Evolutionary conservation across 2,329 filamentous ascomycete genomes (phyloP), one percentile per base, ranked within the genome.

Genomic region (Aspergillus neotritici): DNA sequence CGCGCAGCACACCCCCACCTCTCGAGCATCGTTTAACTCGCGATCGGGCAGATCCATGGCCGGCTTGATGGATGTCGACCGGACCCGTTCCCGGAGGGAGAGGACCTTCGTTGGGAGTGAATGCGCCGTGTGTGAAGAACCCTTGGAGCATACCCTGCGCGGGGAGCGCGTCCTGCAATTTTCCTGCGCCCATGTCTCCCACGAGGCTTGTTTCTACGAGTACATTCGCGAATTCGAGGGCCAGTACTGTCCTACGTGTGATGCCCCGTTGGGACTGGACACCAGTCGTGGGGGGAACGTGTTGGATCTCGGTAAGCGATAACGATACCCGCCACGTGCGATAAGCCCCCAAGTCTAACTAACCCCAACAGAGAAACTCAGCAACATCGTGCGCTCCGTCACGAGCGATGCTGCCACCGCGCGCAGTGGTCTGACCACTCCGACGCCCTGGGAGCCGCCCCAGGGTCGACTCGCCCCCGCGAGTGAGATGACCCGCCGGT

Each of bases 121-220:
- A 71, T 98, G 93, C 69, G 87, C 90, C 39, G 90, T 96, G 12
- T 98, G 93, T 64, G 93, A 98, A 65, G 93, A 98, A 70, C 90
- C 90, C 3, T 72, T 98, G 49, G 93, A 97, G 68, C 91, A 97
- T 66, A 98, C 89, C 3, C 76, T 98, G 36, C 86, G 87, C 39
- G 93, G 93, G 47, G 93, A 98, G 71, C 83, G 89, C 54, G 89
- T 98, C 49, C 74, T 98, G 41, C 93, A 97, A 64, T 93, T 98
- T 60, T 94, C 90, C 5, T 98, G 93, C 68, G 80, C 84, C n/a
- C 93, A 98, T 68, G 91, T 98, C 47, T 89, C 91, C 9, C 93
- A 98, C 64, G 93, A 97, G 67, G 93, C 91, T 30, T 98, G 93
- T 69, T 97, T 98, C 64, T 97, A 97, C 70, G 93, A 98, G 68